These are phyloP conservation scores for Pseudopithomyces maydicus DNA, from an alignment of 2,329 filamentous ascomycete species.

Conservation along the genomic window DNA sequence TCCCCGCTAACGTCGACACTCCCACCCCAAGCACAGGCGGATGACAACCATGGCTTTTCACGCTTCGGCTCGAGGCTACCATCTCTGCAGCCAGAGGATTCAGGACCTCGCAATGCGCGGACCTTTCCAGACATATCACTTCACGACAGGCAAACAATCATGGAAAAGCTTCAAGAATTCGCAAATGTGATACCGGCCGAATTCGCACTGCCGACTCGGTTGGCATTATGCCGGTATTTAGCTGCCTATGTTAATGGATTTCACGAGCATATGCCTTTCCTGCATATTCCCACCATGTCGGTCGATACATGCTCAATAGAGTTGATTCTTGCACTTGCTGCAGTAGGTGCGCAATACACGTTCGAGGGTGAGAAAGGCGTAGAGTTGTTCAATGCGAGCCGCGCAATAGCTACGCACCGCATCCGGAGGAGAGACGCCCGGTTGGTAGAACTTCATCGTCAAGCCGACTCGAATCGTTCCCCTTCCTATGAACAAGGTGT, in stretches of 20 bases:
- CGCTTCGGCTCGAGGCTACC: constrained; percentile 47
- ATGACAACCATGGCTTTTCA: constrained; percentile 41
- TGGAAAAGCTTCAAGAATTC: constrained; percentile 66
- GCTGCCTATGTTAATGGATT: constrained; percentile 74
- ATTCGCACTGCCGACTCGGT: constrained; percentile 71
- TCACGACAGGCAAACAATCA: constrained; percentile 51
- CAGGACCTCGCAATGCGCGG: constrained; percentile 14
- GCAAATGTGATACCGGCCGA: constrained; percentile 63
- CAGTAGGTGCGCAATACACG: constrained; percentile 69
- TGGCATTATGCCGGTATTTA: constrained; percentile 70
- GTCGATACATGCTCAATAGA: constrained; percentile 70
- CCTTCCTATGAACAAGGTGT: constrained; percentile 21
- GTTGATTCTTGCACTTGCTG: constrained; percentile 68
- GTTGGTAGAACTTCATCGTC: constrained; percentile 37
- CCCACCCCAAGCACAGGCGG: constrained; percentile 22
- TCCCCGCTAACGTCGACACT: constrained; percentile 12
- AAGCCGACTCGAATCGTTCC: constrained; percentile 24
- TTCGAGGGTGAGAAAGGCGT: constrained; percentile 59
- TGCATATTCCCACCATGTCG: constrained; percentile 70
- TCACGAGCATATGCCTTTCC: constrained; percentile 63
- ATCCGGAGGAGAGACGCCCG: constrained; percentile 57
- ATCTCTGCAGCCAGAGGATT: constrained; percentile 46
- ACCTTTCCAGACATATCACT: constrained; percentile 42
- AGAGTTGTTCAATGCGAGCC: constrained; percentile 62
- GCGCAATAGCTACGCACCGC: constrained; percentile 58